Percentiles rank a stretch among this genome's conserved stretches.
Conservation (phyloP, 1,284 basidiomycete species). For the Boletus albobrunnescens region DNA sequence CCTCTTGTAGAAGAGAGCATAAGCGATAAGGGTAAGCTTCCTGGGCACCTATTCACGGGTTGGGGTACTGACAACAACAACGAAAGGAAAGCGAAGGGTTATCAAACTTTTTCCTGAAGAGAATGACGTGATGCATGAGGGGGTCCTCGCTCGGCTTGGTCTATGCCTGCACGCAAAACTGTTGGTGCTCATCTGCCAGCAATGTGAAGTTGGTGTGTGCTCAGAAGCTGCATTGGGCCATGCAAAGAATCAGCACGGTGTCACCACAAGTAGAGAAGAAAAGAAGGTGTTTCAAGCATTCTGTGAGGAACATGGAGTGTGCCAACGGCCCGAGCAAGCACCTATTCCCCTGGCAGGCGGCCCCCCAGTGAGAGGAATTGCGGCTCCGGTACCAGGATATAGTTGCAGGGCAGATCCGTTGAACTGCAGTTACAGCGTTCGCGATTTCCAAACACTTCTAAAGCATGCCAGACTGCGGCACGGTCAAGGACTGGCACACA, state of each 20-base stretch:
- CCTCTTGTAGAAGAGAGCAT: too few relatives aligned
- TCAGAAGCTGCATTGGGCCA: constrained; percentile 5
- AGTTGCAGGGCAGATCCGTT: constrained; percentile 7
- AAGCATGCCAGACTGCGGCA: constrained; percentile 1
- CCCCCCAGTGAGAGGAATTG: constrained; percentile 4
- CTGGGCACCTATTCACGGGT: too few relatives aligned
- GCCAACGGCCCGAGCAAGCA: background rate
- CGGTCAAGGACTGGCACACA: background rate
- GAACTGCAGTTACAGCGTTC: constrained; percentile 8
- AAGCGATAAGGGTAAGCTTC: too few relatives aligned
- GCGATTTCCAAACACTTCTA: constrained; percentile 1
- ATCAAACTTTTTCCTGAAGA: constrained; percentile 3
- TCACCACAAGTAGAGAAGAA: background rate
- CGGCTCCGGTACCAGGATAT: background rate
- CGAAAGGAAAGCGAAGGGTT: constrained; percentile 3
- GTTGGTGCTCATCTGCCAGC: constrained; percentile 6
- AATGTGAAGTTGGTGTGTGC: background rate
- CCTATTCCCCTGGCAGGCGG: constrained; percentile 5
- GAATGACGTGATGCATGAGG: background rate
- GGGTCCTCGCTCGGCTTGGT: constrained; percentile 1
- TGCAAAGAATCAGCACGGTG: constrained; percentile 2
- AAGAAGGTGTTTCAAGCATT: background rate
- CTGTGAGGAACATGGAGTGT: background rate
- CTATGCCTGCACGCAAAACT: constrained; percentile 2
- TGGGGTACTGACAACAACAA: too few relatives aligned